Evolutionary conservation across 2,329 filamentous ascomycete genomes (phyloP), one percentile per base, ranked within the genome.

Genomic region (Sporothrix pseudoabietina): DNA sequence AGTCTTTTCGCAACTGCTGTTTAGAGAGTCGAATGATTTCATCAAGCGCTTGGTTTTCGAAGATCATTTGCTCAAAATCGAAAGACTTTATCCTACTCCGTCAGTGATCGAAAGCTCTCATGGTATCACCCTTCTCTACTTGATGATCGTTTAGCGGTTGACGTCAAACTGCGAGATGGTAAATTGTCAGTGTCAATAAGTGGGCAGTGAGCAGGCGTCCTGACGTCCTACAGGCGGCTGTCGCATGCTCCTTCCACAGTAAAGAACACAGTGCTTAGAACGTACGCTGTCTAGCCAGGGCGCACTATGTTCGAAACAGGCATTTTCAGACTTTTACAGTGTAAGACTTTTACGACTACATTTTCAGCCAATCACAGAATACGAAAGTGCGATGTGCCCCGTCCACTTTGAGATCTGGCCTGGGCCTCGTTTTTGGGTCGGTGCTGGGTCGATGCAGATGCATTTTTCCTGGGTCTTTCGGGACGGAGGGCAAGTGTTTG

Each of bases 361-460:
- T 44, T 44, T 44, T 6, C 39, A 70, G 54, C 75, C 75, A 76
- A 76, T 75, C 63, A 75, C 22, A 75, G 73, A 65, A 74, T 72
- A 74, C 74, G 55, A 69, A 75, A 72, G 71, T 71, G 16, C 54
- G 19, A 70, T 72, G 69, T 30, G 57, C 44, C 65, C 44, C 44
- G 65, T 49, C 65, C 44, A 54, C 41, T 14, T 12, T 44, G 44
- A n/a, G 65, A 69, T 69, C 65, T 69, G 65, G 65, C 44, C 65
- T 69, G 65, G 63, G 65, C 73, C 55, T 52, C 35, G 26, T 16
- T 16, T 44, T 41, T 47, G 69, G 55, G 35, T 9, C 44, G 47
- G n/a, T 63, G 30, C n/a, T 47, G 69, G 55, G 35, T 9, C 44
- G 47, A 35, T 63, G 30, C n/a, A 39, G 6, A 12, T 49, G 6